Base-by-base conservation (phyloP, 2,329 filamentous ascomycete genomes). In the Diatrype stigma region DNA sequence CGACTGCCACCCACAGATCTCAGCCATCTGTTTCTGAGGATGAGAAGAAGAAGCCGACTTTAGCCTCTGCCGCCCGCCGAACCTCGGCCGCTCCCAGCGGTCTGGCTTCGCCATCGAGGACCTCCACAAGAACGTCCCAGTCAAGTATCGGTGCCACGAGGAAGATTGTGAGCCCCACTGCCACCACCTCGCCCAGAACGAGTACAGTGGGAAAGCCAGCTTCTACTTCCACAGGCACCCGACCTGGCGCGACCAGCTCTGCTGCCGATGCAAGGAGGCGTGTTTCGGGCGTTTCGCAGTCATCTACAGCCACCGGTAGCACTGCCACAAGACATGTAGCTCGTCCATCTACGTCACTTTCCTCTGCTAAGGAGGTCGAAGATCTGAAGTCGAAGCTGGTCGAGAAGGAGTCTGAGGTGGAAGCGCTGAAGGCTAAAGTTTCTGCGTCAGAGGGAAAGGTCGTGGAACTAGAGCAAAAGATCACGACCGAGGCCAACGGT, bases 301-400 rank as follows among this genome's bases (percentile, higher is more conserved):
- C 75, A 3, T 59, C 73, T 14, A 48, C 69, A 11, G 61, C 70
- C 17, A 50, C 69, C 23, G 34, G 34, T 37, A 28, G 21, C 3
- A 67, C 71, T 32, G 63, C 73, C 3, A 55, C 70, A 3, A 68
- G 70, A 48, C 75, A 79, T 56, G 64, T 70, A 5, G 51, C 72
- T n/a, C 73, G 75, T 23, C 62, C 72, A 6, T 76, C 70, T 38
- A 63, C 65, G n/a, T 63, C 64, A 11, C 66, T 63, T 44, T 60
- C 67, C 17, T 65, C 74, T 7, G 64, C 75, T 19, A 84, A 81
- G 67, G 81, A 82, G 60, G 69, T 81, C 3, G 82, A 85, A 46
- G 77, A 81, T 44, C 72, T 86, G 42, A 85, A 82, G 70, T 66
- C 72, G 7, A 84, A 84, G 67, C 71, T 86, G 21, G 71, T 73